These are phyloP conservation scores for Sparassis latifolia DNA, from an alignment of 1,284 basidiomycete species.

Conservation along the genomic window DNA sequence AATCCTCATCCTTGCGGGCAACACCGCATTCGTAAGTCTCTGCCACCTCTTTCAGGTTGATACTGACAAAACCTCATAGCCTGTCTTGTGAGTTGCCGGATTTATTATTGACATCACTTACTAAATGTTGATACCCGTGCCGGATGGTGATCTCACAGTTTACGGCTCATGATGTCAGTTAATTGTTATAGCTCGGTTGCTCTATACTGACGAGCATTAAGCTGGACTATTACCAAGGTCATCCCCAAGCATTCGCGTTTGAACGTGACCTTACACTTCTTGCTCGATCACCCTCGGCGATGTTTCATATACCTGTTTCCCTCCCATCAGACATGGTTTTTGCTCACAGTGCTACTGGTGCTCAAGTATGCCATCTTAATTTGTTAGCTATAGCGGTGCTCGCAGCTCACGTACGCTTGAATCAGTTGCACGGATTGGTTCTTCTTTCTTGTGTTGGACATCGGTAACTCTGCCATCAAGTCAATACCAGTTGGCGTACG, in stretches of 20 bases:
- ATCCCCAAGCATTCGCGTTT: slow-evolving; percentile 54
- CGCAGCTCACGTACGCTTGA: neutral
- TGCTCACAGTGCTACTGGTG: slow-evolving; percentile 58
- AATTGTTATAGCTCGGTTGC: neutral
- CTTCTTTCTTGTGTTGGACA: slow-evolving; percentile 85
- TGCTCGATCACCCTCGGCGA: slow-evolving; percentile 93
- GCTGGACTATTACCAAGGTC: slow-evolving; percentile 69
- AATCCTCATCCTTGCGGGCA: slow-evolving; percentile 82
- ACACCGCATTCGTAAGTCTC: slow-evolving; percentile 81
- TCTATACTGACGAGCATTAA: slow-evolving; percentile 23
- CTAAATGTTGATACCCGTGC: neutral
- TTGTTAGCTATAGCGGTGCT: neutral
- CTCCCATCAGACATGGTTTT: slow-evolving; percentile 92
- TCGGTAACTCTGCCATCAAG: slow-evolving; percentile 72
- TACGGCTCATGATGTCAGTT: slow-evolving; percentile 61
- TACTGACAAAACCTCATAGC: slow-evolving; percentile 35
- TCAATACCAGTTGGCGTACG: slow-evolving; percentile 66
- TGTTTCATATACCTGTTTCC: slow-evolving; percentile 97
- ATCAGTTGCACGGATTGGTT: slow-evolving; percentile 61
- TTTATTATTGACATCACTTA: neutral
- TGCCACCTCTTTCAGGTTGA: neutral
- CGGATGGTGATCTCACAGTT: slow-evolving; percentile 26
- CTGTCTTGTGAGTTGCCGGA: slow-evolving; percentile 57
- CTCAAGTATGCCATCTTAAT: slow-evolving; percentile 52
- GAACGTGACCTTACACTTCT: slow-evolving; percentile 83